Evolutionary conservation across 2,329 filamentous ascomycete species (phyloP), one percentile per base, ranked within the genome.

Genomic region (Beauveria medogensis): DNA sequence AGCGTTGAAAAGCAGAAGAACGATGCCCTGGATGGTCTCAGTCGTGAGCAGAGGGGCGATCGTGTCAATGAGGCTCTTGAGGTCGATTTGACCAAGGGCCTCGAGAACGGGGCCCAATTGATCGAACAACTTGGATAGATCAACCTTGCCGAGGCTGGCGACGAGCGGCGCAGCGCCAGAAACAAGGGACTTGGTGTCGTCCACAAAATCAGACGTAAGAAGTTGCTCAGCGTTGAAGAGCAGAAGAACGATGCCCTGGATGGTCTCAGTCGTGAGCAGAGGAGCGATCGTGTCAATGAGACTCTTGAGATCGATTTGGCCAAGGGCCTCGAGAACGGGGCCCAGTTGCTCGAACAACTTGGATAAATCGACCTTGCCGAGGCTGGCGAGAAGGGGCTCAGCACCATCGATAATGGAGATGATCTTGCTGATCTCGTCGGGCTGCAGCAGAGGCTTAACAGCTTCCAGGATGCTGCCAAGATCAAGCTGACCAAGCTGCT

Each of bases 361-460:
- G 57, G 69, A 59, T 0, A 77, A 60, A 41, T 77, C 71, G 10
- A 75, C 68, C 50, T 72, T 69, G 48, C 68, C 68, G 5, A 77
- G 63, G 2, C 67, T 70, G 5, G 67, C 64, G 1, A 77, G 64
- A 0, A 77, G 63, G 0, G 74, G 74, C 28, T 61, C 62, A 61
- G 70, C 70, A 34, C 66, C 66, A 0, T 64, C 62, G 8, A 72
- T 63, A 1, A 72, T 62, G 3, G 64, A 63, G 18, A 69, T 67
- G 0, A 69, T 65, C n/a, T 65, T 66, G 28, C 65, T 64, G 5
- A 71, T 66, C 0, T 64, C 62, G 0, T 71, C 64, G 7, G 64
- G 60, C 0, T 63, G 63, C 1, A 71, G 40, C 0, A 71, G 56
- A 0, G 65, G 64, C 26, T 67, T 67, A 0, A 63, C 64, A 14